phyloP scores from a whole-genome alignment of 1,139 yeast species.

The Candida tunisiensis region DNA sequence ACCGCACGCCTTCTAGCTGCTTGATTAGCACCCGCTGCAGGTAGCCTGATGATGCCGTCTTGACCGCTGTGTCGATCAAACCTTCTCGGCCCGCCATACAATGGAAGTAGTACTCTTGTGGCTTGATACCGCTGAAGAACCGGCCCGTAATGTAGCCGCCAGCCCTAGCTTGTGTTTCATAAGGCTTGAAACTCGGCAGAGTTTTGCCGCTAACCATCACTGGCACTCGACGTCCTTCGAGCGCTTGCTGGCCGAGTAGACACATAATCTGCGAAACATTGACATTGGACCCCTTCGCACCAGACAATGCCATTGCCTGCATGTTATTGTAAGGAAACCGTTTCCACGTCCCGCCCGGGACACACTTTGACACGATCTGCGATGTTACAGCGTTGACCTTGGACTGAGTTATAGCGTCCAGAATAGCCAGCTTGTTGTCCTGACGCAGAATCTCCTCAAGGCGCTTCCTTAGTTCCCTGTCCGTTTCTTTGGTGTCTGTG shows the following conservation, averaged over 20 bases:
- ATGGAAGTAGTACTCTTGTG: slow-evolving; percentile 99
- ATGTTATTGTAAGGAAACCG: slow-evolving; percentile 89
- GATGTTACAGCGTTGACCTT: slow-evolving; percentile 88
- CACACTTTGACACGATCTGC: slow-evolving; percentile 83
- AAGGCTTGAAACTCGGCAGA: slow-evolving; percentile 89
- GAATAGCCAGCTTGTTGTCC: slow-evolving; percentile 76
- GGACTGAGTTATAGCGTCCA: slow-evolving; percentile 92
- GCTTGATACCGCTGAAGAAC: slow-evolving; percentile 94
- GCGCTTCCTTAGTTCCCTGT: slow-evolving; percentile 71
- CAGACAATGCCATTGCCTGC: slow-evolving; percentile 99
- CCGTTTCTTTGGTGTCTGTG: slow-evolving; percentile 32
- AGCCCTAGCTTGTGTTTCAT: slow-evolving; percentile 93
- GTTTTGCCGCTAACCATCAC: slow-evolving; percentile 99
- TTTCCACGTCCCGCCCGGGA: slow-evolving; percentile 93
- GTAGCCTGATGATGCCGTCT: slow-evolving; percentile 97
- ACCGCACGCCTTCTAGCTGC: slow-evolving; percentile 94
- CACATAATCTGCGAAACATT: slow-evolving; percentile 99
- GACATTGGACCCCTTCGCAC: slow-evolving; percentile 98
- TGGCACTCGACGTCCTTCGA: slow-evolving; percentile 99
- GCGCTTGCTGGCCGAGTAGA: slow-evolving; percentile 95
- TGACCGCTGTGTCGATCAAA: slow-evolving; percentile 97
- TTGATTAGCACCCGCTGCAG: slow-evolving; percentile 97
- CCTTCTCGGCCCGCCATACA: slow-evolving; percentile 99
- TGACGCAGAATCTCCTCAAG: slow-evolving; percentile 92
- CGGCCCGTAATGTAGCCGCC: slow-evolving; percentile 98